phyloP scores from a whole-genome alignment of 2,329 filamentous ascomycete genomes.

The Berkeleyomyces basicola region DNA sequence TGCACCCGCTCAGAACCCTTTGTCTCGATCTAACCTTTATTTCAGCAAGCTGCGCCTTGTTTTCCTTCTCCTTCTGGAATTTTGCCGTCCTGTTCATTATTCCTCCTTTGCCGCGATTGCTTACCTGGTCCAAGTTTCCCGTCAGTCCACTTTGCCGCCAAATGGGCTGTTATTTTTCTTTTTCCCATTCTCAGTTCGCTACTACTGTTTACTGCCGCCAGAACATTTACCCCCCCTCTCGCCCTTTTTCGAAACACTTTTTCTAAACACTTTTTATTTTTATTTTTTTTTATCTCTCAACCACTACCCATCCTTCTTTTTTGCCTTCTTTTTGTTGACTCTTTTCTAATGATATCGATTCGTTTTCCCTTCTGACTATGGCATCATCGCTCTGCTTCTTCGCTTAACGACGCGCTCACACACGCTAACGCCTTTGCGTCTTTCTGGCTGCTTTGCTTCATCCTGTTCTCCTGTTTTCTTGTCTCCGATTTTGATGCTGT shows the following conservation, averaged over 20 bases:
- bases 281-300: constrained; percentile 7
- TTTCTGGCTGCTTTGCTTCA: background rate
- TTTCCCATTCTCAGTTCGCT: background rate
- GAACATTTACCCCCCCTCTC: background rate
- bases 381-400: background rate
- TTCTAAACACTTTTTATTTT: too few species aligned
- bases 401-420: background rate
- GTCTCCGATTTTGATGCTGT: background rate
- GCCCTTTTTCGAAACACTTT: too few species aligned
- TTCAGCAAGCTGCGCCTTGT: background rate
- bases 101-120: background rate
- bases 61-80: background rate
- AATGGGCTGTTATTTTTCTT: background rate
- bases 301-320: background rate
- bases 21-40: background rate
- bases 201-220: background rate
- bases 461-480: background rate
- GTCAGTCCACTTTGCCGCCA: background rate
- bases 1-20: background rate
- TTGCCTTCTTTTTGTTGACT: background rate
- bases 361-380: background rate
- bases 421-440: background rate
- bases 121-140: background rate
- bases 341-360: background rate
- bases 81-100: background rate